Conservation (phyloP, 2,329 filamentous ascomycete genomes). For the Scedosporium dehoogii region DNA sequence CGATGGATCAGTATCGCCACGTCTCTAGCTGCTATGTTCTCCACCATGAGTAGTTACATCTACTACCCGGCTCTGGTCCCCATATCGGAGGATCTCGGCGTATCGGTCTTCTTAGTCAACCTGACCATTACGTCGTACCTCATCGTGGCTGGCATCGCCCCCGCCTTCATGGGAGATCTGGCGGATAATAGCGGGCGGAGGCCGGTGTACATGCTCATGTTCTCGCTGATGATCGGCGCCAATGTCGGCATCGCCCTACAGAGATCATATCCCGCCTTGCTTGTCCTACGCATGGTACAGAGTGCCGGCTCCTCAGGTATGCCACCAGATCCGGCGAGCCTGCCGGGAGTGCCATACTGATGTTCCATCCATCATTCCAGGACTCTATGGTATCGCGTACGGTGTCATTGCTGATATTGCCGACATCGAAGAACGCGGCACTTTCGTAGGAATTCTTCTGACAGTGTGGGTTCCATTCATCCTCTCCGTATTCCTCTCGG, state of each 20-base stretch:
- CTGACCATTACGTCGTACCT: conserved; percentile 50
- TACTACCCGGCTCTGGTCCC: conserved; percentile 35
- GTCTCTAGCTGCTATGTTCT: conserved; percentile 10
- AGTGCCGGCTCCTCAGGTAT: conserved; percentile 40
- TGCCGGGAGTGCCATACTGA: too few relatives aligned
- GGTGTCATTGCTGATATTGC: conserved; percentile 59
- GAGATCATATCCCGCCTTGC: conserved; percentile 36
- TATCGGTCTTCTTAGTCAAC: conserved; percentile 32
- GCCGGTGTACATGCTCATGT: conserved; percentile 42
- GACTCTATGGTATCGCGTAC: conserved; percentile 53
- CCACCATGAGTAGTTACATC: conserved; percentile 47
- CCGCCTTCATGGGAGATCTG: conserved; percentile 51
- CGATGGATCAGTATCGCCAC: conserved; percentile 6
- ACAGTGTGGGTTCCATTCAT: too few relatives aligned
- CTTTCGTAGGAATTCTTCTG: conserved; percentile 50
- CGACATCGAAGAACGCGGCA: conserved; percentile 53
- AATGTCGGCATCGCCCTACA: conserved; percentile 38
- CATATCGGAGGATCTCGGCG: conserved; percentile 28
- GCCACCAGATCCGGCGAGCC: neutral
- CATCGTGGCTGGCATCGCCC: conserved; percentile 43
- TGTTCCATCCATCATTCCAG: conserved; percentile 13
- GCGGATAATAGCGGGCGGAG: conserved; percentile 43
- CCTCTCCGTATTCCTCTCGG: conserved; percentile 26
- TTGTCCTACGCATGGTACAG: conserved; percentile 47
- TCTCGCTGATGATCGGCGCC: conserved; percentile 38